These are phyloP conservation scores for Hortaea werneckii DNA, from an alignment of 2,329 filamentous ascomycete species.

Conservation along the genomic window DNA sequence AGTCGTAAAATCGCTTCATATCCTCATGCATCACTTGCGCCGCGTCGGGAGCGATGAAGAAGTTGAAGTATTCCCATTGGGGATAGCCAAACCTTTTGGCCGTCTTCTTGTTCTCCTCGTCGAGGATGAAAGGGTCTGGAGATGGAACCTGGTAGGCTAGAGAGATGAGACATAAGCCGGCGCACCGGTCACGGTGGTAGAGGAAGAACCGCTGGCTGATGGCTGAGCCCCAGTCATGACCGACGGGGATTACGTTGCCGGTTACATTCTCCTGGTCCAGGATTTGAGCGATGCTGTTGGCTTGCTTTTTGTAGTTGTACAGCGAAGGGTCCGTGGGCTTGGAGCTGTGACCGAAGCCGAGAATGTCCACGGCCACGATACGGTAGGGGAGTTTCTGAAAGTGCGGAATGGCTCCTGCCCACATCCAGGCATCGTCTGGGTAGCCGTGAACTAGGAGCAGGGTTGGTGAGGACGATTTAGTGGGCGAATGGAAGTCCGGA, in stretches of 20 bases:
- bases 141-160: constrained; percentile 32
- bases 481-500: constrained; percentile 15
- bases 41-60: constrained; percentile 34
- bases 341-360: constrained; percentile 29
- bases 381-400: constrained; percentile 16
- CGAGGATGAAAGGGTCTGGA: constrained; percentile 28
- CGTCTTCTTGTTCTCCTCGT: constrained; percentile 23
- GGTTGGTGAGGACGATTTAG: constrained; percentile 18
- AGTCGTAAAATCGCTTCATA: constrained; percentile 5
- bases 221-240: constrained; percentile 40
- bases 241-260: constrained; percentile 31
- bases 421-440: constrained; percentile 40
- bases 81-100: constrained; percentile 28
- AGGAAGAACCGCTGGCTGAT: constrained; percentile 34
- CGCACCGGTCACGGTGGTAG: constrained; percentile 31
- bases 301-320: constrained; percentile 30
- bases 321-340: constrained; percentile 28
- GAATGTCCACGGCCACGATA: constrained; percentile 29
- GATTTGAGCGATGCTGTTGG: constrained; percentile 31
- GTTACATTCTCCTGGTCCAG: constrained; percentile 28
- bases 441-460: constrained; percentile 41
- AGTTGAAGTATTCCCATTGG: constrained; percentile 36
- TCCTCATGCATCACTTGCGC: constrained; percentile 24
- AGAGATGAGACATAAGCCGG: constrained; percentile 35
- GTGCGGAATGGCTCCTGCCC: constrained; percentile 26